Base-by-base conservation (phyloP, 176 grass and related monocot genomes). In the Phragmites australis region DNA sequence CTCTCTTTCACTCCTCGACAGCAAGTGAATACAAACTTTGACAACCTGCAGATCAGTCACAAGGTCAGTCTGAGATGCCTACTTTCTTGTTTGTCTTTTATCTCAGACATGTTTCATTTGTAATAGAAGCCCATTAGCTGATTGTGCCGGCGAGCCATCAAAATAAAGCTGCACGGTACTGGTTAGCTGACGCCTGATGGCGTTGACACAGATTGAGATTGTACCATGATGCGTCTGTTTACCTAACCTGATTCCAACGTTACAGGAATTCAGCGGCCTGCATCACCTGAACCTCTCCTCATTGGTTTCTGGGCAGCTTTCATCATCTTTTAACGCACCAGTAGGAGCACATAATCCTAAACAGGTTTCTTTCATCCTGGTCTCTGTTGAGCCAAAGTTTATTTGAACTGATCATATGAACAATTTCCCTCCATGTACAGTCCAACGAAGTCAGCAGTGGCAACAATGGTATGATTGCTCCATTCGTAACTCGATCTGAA, bases 201-300 rank as follows among this genome's bases (percentile, higher is more conserved):
- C 21, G 47, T 46, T 74, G 74, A 26, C 49, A 46, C 42, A 32
- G 68, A 31, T 16, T 53, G 61, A 67, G 46, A 74, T 29, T 40
- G 67, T 62, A 41, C 27, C 41, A 31, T 51, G 74, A 76, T 58
- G 65, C 13, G 0, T 62, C 29, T 14, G 39, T 65, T 55, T 79
- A 74, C 58, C 74, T 67, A 66, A 83, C 51, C 43, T 76, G 62
- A 61, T 68, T 48, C 23, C 31, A 19, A 60, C 22, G 13, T 18
- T 78, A 31, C 86, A 88, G 86, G 81, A 84, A 74, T 52, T 84
- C 68, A 74, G 81, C 19, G 59, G 75, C 37, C 68, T 88, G 60
- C 22, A 57, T 18, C 86, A 84, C 68, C 59, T 84, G 19, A 73
- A 84, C 50, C 59, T 88, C 59, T 79, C 81, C 18, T 82, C 79